Evolutionary conservation across 768 basidiomycete genomes (phyloP), one percentile per base, ranked within the genome.

Genomic region (Tephrocybe rancida): DNA sequence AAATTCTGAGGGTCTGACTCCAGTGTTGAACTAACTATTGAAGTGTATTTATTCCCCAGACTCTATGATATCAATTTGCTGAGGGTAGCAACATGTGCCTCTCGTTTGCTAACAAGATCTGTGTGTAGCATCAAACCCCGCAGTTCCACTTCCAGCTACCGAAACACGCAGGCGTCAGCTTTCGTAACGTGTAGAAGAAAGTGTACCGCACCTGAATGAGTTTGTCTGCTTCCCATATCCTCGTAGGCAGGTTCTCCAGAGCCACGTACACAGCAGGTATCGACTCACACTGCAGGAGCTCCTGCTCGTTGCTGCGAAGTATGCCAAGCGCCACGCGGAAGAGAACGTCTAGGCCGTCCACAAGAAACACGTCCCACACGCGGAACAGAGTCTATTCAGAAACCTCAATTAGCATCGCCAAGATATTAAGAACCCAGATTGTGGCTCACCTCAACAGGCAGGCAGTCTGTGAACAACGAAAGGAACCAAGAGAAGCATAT

Each of bases 401-500:
- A 5, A 18, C 26, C 30, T 13, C n/a, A 6, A 0, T 53, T 6
- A 32, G 11, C 16, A 6, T 8, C 22, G 8, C 10, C 27, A 29
- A 2, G 21, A 30, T 34, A 8, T 7, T 6, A 41, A 3, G 16
- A 21, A 13, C 16, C 51, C 16, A 21, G 43, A 18, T 9, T 21
- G 6, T 3, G 46, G 67, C 79, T 27, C 52, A 94, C 94, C 83
- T 96, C 95, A 24, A 98, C 91, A 10, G 96, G 96, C 7, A 98
- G 73, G 65, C 95, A 96, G 61, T 97, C 95, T 0, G 95, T 97
- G 64, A 98, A 98, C 19, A 99, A 76, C 3, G 93, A 95, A 22
- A 99, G 74, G 71, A 98, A 97, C 97, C 97, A 99, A 11, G 95
- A 96, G 75, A 99, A 99, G 55, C 94, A 97, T 56, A 98, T 93